These are phyloP conservation scores for Pichia sp. DNA, from an alignment of 1,139 yeast species.

Conservation along the genomic window DNA sequence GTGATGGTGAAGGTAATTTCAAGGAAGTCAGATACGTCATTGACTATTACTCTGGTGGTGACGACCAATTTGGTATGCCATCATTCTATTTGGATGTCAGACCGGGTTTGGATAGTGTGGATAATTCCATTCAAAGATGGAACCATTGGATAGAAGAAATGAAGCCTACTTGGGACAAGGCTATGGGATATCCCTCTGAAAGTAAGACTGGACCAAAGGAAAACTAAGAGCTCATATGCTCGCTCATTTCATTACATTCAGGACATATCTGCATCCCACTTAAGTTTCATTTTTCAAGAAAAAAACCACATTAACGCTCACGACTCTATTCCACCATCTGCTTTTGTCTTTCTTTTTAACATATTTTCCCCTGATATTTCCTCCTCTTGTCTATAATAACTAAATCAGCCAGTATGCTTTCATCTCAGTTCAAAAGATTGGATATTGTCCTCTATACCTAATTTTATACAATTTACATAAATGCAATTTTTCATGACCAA, in stretches of 20 bases:
- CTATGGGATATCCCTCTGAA: constrained; percentile 22
- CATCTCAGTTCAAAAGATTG: no score
- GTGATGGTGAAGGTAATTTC: constrained; percentile 40
- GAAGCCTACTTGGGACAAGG: constrained; percentile 29
- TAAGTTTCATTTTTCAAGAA: neutral
- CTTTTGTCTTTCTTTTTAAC: neutral
- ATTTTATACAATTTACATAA: no score
- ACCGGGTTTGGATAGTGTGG: constrained; percentile 76
- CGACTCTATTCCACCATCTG: neutral
- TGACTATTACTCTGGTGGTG: constrained; percentile 88
- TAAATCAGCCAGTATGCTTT: no score
- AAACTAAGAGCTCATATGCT: neutral
- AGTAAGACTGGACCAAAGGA: constrained; percentile 1
- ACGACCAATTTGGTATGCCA: constrained; percentile 87
- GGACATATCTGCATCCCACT: no score
- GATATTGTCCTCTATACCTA: no score
- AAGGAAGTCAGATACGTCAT: constrained; percentile 78
- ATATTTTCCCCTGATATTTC: no score
- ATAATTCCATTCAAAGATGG: constrained; percentile 57
- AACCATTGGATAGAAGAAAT: constrained; percentile 24
- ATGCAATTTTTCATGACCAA: constrained; percentile 15
- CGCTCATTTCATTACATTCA: no score
- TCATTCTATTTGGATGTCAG: constrained; percentile 89
- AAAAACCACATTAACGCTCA: neutral
- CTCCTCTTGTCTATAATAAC: no score